Evolutionary conservation across 2,329 filamentous ascomycete genomes (phyloP), one percentile per base, ranked within the genome.

Genomic region (Plenodomus tracheiphilus): DNA sequence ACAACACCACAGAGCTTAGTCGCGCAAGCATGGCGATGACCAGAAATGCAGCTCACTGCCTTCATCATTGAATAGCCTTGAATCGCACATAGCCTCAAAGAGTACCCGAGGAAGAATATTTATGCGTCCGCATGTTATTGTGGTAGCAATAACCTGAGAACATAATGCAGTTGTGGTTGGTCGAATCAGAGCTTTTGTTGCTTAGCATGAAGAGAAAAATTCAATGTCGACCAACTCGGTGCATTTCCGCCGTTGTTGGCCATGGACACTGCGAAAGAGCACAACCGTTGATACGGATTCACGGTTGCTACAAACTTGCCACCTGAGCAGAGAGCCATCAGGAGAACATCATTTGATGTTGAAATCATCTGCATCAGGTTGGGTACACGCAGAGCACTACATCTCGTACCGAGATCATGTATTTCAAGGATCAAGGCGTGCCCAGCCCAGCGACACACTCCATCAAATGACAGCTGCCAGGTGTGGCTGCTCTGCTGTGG

Each of bases 1-100:
- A n/a, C 49, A 51, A 51, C 49, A 51, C 44, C 49, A 44, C 21
- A 21, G 3, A 44, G 44, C 49, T 51, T 51, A 51, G 49, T 51
- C 49, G 47, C 16, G n/a, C 15, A 4, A 28, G 44, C 35, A 34
- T 39, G 18, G 42, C 35, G 4, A 25, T 10, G n/a, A 32, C 28
- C 15, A 4, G 9, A 15, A 32, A 32, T 32, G 15, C 15, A 11
- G 28, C 28, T 25, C 22, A 25, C 13, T 35, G 5, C 5, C 4
- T 35, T 13, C 15, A 19, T 28, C 20, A 34, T 20, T 17, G 11
- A 15, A 28, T 13, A 13, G 9, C 15, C 13, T 18, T 13, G 18
- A 17, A 41, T 11, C 10, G 45, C 34, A 38, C n/a, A 19, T 21
- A 13, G 7, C 11, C 32, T 32, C n/a, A n/a, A n/a, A n/a, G n/a